Conservation (phyloP, 2,329 filamentous ascomycete species). For the Alternaria hordeiaustralica region DNA sequence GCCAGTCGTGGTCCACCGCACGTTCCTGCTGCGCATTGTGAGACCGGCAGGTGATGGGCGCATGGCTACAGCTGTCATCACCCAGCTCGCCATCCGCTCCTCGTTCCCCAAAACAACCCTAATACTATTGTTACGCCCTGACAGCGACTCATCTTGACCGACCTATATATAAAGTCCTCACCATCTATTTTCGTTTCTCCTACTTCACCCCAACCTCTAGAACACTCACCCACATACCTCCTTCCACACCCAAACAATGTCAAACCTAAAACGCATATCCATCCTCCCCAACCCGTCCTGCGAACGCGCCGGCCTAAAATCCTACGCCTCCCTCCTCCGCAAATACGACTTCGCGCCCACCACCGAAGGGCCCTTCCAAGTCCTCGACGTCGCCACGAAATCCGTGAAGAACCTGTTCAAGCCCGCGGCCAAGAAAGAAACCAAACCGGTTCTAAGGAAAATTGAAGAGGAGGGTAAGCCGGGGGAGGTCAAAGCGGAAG, state of each 20-base stretch:
- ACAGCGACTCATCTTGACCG: not conserved
- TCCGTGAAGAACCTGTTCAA: constrained; percentile 21
- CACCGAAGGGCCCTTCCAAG: constrained; percentile 21
- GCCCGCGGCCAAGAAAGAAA: constrained; percentile 1
- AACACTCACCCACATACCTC: too few relatives aligned
- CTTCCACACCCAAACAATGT: constrained; percentile 2
- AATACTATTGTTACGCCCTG: not conserved
- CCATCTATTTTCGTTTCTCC: too few relatives aligned
- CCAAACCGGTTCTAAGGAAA: not conserved
- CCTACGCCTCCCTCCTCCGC: constrained; percentile 66
- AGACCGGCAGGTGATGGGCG: not conserved
- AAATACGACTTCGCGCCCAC: constrained; percentile 52
- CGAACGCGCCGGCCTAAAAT: constrained; percentile 60
- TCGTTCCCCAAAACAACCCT: not conserved
- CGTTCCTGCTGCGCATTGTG: not conserved
- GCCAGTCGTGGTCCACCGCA: not conserved
- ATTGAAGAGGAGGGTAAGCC: constrained; percentile 37
- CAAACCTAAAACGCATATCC: constrained; percentile 30
- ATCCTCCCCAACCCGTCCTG: constrained; percentile 33
- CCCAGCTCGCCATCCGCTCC: not conserved
- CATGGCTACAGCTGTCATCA: not conserved
- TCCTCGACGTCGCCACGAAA: constrained; percentile 15
- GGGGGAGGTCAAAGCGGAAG: constrained; percentile 64
- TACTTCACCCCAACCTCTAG: too few relatives aligned
- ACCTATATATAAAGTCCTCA: not conserved